Evolutionary conservation across 2,329 filamentous ascomycete species (phyloP), one percentile per base, ranked within the genome.

Genomic region (Lachnellula willkommii): DNA sequence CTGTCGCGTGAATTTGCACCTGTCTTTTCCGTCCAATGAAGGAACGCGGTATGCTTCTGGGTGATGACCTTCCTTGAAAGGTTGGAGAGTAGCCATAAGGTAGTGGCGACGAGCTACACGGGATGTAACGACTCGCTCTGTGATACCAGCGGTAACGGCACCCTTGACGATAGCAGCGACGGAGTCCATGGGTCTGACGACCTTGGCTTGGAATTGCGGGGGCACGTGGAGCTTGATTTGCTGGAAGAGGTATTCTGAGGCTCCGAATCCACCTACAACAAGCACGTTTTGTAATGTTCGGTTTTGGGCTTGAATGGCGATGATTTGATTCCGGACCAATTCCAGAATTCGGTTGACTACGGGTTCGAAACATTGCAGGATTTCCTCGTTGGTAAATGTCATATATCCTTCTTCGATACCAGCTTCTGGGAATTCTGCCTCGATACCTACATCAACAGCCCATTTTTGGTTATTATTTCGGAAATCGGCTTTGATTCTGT

Each of bases 381-480:
- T 97, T 74, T 99, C 94, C 75, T 97, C 94, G 71, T 99, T 97
- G 60, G 92, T 97, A 72, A 99, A 99, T 2, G 93, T 97, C 94
- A 99, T 99, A 78, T 96, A 97, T 50, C 94, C 93, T 74, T 99
- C 94, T 75, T 97, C 94, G 65, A 99, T 97, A 65, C 91, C 92
- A 35, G 94, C 94, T 70, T 97, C 94, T 40, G 93, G 93, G 77
- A 95, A 97, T 70, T 97, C 94, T 45, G 93, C 91, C 78, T 99
- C 94, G 68, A 99, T 97, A 69, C 94, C 94, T 50, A 99, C 94
- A 71, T 99, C 94, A 20, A 97, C 92, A 46, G 94, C 94, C 94
- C 94, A 97, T 74, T 97, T 97, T 74, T 97, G 93, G 50, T 93
- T 92, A 73, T 96, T 97, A 78, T 97, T 97, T 63, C 94, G 85